Base-by-base conservation (phyloP, 176 grass and related monocot species). In the Aegilops speltoides region DNA sequence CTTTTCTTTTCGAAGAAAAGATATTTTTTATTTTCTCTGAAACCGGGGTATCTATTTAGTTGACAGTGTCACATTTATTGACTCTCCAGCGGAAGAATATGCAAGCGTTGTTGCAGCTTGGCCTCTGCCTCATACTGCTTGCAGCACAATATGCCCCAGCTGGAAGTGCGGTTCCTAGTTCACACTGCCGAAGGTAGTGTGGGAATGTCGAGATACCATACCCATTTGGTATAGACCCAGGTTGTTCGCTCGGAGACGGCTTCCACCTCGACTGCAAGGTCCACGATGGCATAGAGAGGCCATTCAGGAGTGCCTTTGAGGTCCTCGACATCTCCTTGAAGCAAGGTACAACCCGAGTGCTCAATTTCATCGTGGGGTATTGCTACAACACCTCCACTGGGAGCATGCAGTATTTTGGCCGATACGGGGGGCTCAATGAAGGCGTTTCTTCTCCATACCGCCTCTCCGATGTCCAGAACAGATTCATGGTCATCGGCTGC, bases 401-500 rank as follows among this genome's bases (percentile, higher is more conserved):
- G 15, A 0, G 0, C 5, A 81, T 87, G 85, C 40, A 73, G 2
- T 73, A 43, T 43, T 1, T 6, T 2, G 19, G 4, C 11, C 13
- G 25, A 0, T 0, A 1, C 12, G 3, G 10, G 28, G 20, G 0
- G 11, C 38, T 26, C 1, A 3, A 73, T 6, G 37, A 0, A 10
- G 37, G 69, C 5, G 69, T 40, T 8, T 43, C 69, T 24, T 2
- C 62, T 1, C 86, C 86, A 1, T 93, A 26, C 2, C 63, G 37
- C n/a, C 73, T 93, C 33, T 91, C 89, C 0, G 41, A 46, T 14
- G 48, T 17, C 20, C 14, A 28, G 3, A 96, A 96, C 50, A 96
- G 75, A 79, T 93, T 93, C 63, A 91, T 85, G 0, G 75, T 63
- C 6, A 84, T 91, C 1, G 94, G 94, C 0, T 85, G 84, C 80